Percentiles rank a stretch among this genome's conserved stretches.
These are phyloP conservation scores for Venustampulla echinocandica DNA, from an alignment of 495 filamentous ascomycete species.

Conservation along the genomic window DNA sequence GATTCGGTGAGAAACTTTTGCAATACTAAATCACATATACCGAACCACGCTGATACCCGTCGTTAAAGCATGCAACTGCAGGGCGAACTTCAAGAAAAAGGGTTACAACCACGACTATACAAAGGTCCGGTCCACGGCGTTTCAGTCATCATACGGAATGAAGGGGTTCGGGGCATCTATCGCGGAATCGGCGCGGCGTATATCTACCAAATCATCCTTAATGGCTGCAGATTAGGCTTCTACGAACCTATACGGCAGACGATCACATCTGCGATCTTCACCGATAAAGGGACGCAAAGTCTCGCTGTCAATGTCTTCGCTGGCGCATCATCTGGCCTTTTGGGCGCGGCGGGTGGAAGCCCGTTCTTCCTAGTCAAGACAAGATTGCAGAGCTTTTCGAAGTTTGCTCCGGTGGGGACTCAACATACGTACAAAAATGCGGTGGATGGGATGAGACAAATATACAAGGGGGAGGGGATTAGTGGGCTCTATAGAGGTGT, in stretches of 20 bases:
- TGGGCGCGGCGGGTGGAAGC: conserved; percentile 83
- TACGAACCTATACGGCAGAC: conserved; percentile 84
- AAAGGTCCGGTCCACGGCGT: conserved; percentile 89
- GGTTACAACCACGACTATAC: conserved; percentile 77
- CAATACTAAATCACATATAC: not conserved
- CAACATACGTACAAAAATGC: conserved; percentile 89
- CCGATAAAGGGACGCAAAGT: conserved; percentile 65
- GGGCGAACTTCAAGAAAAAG: conserved; percentile 85
- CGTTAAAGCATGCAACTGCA: conserved; percentile 77
- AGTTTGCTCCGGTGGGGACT: conserved; percentile 89
- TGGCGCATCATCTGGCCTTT: conserved; percentile 77
- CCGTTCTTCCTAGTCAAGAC: conserved; percentile 99
- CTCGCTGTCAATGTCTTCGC: conserved; percentile 87
- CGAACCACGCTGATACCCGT: conserved; percentile 6
- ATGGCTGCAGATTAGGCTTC: conserved; percentile 93
- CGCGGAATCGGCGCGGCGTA: conserved; percentile 89
- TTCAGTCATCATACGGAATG: conserved; percentile 82
- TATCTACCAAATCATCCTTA: conserved; percentile 93
- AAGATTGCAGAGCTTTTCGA: conserved; percentile 85
- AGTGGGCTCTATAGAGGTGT: conserved; percentile 82
- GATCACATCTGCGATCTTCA: conserved; percentile 56
- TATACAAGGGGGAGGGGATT: conserved; percentile 69
- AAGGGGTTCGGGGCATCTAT: conserved; percentile 78
- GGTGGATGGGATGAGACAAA: conserved; percentile 69
- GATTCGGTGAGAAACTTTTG: conserved; percentile 59